Evolutionary conservation across 306 rosid genomes (phyloP).

Genomic region (Purshia tridentata): DNA sequence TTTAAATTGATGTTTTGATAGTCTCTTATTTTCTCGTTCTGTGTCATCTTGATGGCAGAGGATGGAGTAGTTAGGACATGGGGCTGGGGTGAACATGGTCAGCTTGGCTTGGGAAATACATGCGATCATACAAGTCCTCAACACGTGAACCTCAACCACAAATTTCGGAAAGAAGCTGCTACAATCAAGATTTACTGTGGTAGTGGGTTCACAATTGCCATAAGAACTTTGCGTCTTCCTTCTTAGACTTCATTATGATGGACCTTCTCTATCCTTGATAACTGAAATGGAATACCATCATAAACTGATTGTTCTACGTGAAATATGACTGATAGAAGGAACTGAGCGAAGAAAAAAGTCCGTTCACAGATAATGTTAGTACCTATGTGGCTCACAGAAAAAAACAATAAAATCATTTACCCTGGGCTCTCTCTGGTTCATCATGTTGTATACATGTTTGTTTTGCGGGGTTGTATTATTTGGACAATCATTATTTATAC

Average conservation of each 20-base stretch:
- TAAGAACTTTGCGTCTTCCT: constrained; percentile 28
- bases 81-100: constrained; percentile 99
- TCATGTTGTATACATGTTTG: neutral
- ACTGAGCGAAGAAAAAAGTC: neutral
- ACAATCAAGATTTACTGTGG: constrained; percentile 64
- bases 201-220: constrained; percentile 79
- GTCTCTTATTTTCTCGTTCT: constrained; percentile 1
- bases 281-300: neutral
- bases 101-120: constrained; percentile 85
- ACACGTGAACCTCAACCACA: constrained; percentile 36
- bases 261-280: too few relatives aligned
- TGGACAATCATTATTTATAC: neutral
- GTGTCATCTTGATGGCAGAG: constrained; percentile 31
- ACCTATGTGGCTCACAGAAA: neutral
- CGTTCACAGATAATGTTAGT: too few relatives aligned
- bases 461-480: neutral
- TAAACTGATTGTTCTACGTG: neutral
- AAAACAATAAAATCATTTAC: neutral
- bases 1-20: neutral
- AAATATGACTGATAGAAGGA: neutral
- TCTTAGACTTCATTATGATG: neutral
- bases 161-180: constrained; percentile 24
- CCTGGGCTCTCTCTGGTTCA: neutral
- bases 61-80: constrained; percentile 66
- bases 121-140: constrained; percentile 55